Evolutionary conservation across 352 stramenopile genomes (phyloP), one percentile per base, ranked within the genome.

Genomic region (Phytophthora palmivora): DNA sequence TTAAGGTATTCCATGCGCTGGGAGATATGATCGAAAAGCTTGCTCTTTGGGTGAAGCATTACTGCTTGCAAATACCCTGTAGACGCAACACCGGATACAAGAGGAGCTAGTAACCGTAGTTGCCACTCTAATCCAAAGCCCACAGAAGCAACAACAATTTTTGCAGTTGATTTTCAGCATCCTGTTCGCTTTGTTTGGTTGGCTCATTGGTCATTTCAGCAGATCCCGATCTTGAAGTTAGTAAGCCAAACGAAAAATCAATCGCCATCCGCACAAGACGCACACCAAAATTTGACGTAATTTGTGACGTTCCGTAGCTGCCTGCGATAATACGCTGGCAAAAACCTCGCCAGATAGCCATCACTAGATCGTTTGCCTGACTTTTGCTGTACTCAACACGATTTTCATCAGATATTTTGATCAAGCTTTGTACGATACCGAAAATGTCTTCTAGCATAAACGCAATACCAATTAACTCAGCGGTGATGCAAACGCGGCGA

Each of bases 161-260:
- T 16, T 26, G 16, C 14, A 41, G 15, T 37, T 37, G 43, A 7
- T 14, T 28, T 15, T 62, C 46, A 24, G 19, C 15, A 26, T 30
- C 34, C 5, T 66, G 19, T 1, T 36, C 18, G 55, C 34, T 6
- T 45, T 68, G 19, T 32, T 44, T 26, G 21, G 18, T 10, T 34
- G 38, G 14, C n/a, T 58, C 36, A 64, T 63, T 34, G 15, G 34
- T 6, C 2, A 14, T 42, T 19, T 32, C 28, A n/a, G 45, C 57
- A 24, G 54, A 43, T 48, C n/a, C 44, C 5, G 54, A 41, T 4
- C 38, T 49, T 26, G 57, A 44, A 24, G 57, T 59, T 38, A 58
- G 39, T 45, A 81, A 61, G 22, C 74, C 82, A 41, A 89, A 78
- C 9, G 74, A 66, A 63, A 88, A 88, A 43, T 89, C 76, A 30